Conservation (phyloP, 1,139 yeast genomes). For the Keqinozyma sinolaborantium region DNA sequence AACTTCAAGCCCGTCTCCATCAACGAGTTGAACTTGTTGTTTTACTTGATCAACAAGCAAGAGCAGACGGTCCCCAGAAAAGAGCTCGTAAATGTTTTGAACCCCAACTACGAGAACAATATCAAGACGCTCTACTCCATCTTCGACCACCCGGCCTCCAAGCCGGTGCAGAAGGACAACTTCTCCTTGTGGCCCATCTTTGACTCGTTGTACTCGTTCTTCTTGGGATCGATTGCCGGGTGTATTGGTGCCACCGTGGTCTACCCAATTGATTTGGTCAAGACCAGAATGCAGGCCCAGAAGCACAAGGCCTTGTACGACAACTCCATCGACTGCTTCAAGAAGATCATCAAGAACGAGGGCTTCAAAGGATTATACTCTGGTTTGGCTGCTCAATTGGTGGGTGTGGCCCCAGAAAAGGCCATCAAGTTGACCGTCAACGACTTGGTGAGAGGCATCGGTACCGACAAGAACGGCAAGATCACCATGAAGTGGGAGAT, state of each 20-base stretch:
- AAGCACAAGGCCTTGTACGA: constrained; percentile 68
- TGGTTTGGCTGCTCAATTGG: constrained; percentile 89
- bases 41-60: constrained; percentile 44
- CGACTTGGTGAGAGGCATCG: constrained; percentile 76
- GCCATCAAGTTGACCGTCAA: constrained; percentile 95
- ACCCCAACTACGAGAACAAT: constrained; percentile 43
- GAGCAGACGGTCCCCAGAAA: constrained; percentile 49
- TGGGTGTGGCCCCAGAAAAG: constrained; percentile 98
- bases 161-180: constrained; percentile 32
- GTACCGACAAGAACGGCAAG: constrained; percentile 58
- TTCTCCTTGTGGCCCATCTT: constrained; percentile 57
- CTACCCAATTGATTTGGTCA: constrained; percentile 93
- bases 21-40: constrained; percentile 43
- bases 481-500: constrained; percentile 74
- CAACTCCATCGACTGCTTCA: constrained; percentile 83
- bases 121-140: constrained; percentile 31
- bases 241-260: constrained; percentile 98
- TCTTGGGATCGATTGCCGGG: constrained; percentile 92
- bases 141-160: constrained; percentile 43
- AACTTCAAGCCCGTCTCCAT: constrained; percentile 48
- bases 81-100: constrained; percentile 47
- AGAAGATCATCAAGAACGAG: constrained; percentile 71
- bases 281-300: constrained; percentile 98
- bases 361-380: constrained; percentile 89
- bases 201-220: constrained; percentile 84